Conservation (phyloP, 768 basidiomycete species). For the Tephrocybe rancida region DNA sequence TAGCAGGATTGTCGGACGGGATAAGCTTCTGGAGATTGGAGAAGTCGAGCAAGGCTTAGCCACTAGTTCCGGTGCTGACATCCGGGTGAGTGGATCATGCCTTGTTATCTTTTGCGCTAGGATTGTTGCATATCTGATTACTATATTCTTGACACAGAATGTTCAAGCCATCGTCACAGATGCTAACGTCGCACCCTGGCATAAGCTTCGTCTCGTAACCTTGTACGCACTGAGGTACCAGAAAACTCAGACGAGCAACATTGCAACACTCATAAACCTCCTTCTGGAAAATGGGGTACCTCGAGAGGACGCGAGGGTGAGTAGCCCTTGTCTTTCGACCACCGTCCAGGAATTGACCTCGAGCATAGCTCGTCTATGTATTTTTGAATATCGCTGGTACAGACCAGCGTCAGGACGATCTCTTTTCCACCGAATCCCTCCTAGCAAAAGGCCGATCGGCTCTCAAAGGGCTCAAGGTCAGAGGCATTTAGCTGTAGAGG, state of each 20-base stretch:
- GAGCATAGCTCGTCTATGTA: slow-evolving; percentile 82
- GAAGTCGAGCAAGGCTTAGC: slow-evolving; percentile 97
- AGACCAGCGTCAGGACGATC: slow-evolving; percentile 95
- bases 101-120: too few species aligned
- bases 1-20: slow-evolving; percentile 83
- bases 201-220: slow-evolving; percentile 89
- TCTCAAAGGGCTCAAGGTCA: slow-evolving; percentile 90
- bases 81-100: slow-evolving; percentile 73
- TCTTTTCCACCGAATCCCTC: slow-evolving; percentile 94
- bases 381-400: slow-evolving; percentile 91
- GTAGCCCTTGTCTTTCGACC: slow-evolving; percentile 18
- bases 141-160: slow-evolving; percentile 44
- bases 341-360: slow-evolving; percentile 9
- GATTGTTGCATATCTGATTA: neutral
- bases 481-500: neutral
- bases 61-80: slow-evolving; percentile 87
- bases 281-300: slow-evolving; percentile 76
- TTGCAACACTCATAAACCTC: slow-evolving; percentile 75
- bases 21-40: slow-evolving; percentile 85
- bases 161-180: slow-evolving; percentile 82
- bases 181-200: slow-evolving; percentile 65
- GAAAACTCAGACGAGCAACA: slow-evolving; percentile 81
- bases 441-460: slow-evolving; percentile 94
- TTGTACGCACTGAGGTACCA: slow-evolving; percentile 95
- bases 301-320: slow-evolving; percentile 74